Conservation (phyloP, 441 rosid species). For the Arabidopsis hybrid region DNA sequence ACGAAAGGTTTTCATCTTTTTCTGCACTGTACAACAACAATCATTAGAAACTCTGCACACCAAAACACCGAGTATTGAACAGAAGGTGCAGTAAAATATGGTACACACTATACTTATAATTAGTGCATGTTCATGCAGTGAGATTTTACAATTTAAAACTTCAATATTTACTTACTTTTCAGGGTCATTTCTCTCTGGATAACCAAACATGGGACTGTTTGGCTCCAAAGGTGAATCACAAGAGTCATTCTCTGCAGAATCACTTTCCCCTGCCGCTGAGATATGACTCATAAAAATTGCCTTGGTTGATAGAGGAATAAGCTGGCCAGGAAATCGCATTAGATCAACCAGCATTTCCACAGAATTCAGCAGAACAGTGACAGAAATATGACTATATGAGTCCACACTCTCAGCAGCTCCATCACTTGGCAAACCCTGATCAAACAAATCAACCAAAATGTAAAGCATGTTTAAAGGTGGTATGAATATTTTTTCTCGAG, state of each 20-base stretch:
- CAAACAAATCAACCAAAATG: conserved; percentile 25
- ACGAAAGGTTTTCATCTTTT: conserved; percentile 76
- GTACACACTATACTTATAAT: conserved; percentile 11
- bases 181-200: conserved; percentile 78
- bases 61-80: conserved; percentile 15
- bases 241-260: conserved; percentile 99
- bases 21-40: conserved; percentile 71
- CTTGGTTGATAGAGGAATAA: conserved; percentile 85
- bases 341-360: conserved; percentile 95
- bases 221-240: conserved; percentile 99
- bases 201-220: conserved; percentile 95
- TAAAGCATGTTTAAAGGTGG: conserved; percentile 75
- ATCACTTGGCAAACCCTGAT: conserved; percentile 95
- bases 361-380: conserved; percentile 86
- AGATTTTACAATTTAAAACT: conserved; percentile 20
- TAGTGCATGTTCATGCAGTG: conserved; percentile 21
- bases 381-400: conserved; percentile 93
- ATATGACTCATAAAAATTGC: conserved; percentile 96
- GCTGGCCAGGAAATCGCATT: conserved; percentile 96
- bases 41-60: conserved; percentile 33
- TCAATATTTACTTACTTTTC: conserved; percentile 67
- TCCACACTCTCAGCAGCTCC: conserved; percentile 80
- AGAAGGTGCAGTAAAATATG: conserved; percentile 8
- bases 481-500: conserved; percentile 16
- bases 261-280: conserved; percentile 99